A percentile compares a stretch with the other conserved stretches of the same genome.
These are phyloP conservation scores for Fusarium oxysporum DNA, from an alignment of 2,329 filamentous ascomycete genomes.

Conservation along the genomic window DNA sequence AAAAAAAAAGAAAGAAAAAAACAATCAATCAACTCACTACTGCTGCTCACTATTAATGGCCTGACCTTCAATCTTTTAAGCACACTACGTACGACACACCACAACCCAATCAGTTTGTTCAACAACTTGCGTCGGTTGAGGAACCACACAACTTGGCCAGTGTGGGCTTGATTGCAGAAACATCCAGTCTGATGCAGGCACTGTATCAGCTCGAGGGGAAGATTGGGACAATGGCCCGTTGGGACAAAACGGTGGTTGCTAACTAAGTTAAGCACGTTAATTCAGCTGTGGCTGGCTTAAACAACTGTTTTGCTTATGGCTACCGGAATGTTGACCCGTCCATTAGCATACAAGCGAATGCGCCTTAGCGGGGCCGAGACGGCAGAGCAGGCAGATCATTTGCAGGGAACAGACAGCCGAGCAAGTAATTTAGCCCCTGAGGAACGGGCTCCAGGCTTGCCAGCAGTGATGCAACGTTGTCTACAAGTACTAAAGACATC, in stretches of 20 bases:
- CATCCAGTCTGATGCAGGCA: background rate
- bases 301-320: background rate
- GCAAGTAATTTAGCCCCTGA: background rate
- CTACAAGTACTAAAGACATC: background rate
- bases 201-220: background rate
- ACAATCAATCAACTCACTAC: too few relatives aligned
- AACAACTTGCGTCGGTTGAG: background rate
- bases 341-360: background rate
- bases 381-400: background rate
- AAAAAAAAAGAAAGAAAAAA: too few relatives aligned
- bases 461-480: fast-evolving
- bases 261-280: background rate
- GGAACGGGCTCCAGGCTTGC: background rate
- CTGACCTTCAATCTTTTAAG: too few relatives aligned
- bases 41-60: too few relatives aligned
- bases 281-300: background rate
- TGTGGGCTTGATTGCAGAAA: background rate
- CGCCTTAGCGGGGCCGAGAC: background rate
- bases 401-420: background rate
- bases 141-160: background rate
- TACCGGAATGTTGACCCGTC: background rate
- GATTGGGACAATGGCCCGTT: background rate
- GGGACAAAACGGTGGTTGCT: background rate
- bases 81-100: background rate
- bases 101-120: background rate